These are phyloP conservation scores for Trichoderma virens DNA, from an alignment of 495 filamentous ascomycete genomes.

Conservation along the genomic window DNA sequence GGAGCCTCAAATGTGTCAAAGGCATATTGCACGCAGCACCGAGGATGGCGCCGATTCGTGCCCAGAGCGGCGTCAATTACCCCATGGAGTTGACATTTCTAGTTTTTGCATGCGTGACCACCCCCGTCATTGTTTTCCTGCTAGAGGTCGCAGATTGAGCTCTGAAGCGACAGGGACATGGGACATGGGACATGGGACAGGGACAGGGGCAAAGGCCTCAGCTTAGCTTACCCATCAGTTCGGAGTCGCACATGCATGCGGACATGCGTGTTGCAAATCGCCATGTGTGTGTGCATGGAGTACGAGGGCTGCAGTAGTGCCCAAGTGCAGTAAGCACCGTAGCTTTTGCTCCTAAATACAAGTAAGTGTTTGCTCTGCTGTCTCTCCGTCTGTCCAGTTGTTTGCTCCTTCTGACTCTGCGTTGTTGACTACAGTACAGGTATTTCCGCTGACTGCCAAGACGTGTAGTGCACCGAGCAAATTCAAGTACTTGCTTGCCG, in stretches of 20 bases:
- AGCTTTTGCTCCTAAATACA: neutral
- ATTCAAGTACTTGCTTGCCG: no score
- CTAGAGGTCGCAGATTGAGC: neutral
- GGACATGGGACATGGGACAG: neutral
- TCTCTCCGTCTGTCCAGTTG: no score
- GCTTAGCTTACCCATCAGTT: constrained; percentile 8
- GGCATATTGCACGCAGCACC: neutral
- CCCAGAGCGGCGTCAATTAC: neutral
- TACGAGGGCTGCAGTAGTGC: neutral
- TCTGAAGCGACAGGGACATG: no score
- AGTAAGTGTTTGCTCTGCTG: no score
- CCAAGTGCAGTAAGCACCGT: neutral
- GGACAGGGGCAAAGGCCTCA: neutral
- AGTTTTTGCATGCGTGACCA: neutral
- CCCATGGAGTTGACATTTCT: neutral
- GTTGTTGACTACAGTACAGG: no score
- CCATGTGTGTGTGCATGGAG: neutral
- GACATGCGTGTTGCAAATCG: neutral
- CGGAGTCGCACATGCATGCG: constrained; percentile 3
- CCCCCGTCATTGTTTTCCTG: neutral
- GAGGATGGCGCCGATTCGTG: neutral
- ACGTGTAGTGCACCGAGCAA: neutral
- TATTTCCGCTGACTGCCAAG: neutral
- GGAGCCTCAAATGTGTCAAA: neutral
- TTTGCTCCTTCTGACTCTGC: no score